Percentiles rank a stretch among this genome's conserved stretches.
These are phyloP conservation scores for Trichosporon sp. DNA, from an alignment of 1,284 basidiomycete genomes.

Conservation along the genomic window DNA sequence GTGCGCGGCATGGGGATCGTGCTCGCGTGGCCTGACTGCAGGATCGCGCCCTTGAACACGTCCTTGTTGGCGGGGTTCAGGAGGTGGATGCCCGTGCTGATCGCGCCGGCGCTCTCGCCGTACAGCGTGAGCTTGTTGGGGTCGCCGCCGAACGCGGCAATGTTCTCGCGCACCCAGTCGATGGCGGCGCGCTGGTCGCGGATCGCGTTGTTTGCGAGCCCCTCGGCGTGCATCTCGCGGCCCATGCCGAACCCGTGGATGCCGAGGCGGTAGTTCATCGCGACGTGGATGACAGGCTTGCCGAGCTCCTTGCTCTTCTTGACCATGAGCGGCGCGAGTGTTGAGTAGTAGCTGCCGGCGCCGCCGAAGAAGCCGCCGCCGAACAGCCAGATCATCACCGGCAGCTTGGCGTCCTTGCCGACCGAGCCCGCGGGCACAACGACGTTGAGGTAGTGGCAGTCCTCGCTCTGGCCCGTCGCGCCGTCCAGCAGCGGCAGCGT, in stretches of 20 bases:
- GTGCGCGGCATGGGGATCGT: conserved; percentile 32
- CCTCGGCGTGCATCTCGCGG: conserved; percentile 33
- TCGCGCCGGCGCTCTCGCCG: conserved; percentile 48
- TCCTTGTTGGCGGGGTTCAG: conserved; percentile 27
- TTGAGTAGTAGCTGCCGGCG: conserved; percentile 22
- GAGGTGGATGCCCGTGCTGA: conserved; percentile 38
- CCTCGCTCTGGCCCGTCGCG: conserved; percentile 36
- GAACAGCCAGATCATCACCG: conserved; percentile 47
- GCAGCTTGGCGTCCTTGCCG: conserved; percentile 27
- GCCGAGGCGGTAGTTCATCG: conserved; percentile 51
- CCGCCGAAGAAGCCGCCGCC: conserved; percentile 43
- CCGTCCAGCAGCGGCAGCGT: conserved; percentile 1
- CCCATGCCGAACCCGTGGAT: conserved; percentile 50
- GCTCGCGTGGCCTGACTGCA: conserved; percentile 46
- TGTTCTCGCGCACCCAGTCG: conserved; percentile 53
- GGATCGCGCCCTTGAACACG: conserved; percentile 48
- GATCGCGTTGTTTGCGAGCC: conserved; percentile 47
- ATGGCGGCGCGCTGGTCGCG: conserved; percentile 52
- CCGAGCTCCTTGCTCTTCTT: conserved; percentile 17
- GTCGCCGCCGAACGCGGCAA: conserved; percentile 54
- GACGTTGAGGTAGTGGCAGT: conserved; percentile 51
- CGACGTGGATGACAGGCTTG: conserved; percentile 48
- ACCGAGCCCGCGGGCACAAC: conserved; percentile 30
- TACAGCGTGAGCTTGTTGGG: conserved; percentile 44
- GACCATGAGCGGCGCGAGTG: conserved; percentile 18